Conservation (phyloP, 768 basidiomycete genomes). For the Cystoderma amianthinum region DNA sequence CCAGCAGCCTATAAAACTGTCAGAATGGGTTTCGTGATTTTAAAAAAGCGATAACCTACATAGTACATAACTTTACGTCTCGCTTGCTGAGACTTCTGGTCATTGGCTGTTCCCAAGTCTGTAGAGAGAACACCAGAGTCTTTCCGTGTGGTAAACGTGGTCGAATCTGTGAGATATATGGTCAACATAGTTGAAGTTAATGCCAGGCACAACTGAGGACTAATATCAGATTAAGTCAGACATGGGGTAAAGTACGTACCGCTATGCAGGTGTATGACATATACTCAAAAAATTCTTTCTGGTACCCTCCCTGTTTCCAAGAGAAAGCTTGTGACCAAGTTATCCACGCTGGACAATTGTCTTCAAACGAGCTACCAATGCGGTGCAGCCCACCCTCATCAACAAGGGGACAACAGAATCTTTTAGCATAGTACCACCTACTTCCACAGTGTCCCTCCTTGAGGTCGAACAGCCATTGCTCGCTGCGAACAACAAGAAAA, state of each 20-base stretch:
- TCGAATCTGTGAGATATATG: conserved; percentile 80
- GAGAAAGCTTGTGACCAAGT: conserved; percentile 64
- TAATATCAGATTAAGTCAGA: no score
- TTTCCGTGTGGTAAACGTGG: conserved; percentile 82
- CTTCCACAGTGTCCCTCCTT: conserved; percentile 84
- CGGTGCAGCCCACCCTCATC: not conserved
- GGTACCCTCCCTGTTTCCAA: conserved; percentile 18
- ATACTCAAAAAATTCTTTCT: conserved; percentile 53
- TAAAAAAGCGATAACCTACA: conserved; percentile 39
- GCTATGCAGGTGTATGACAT: conserved; percentile 68
- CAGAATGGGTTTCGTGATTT: conserved; percentile 7
- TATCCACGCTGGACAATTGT: conserved; percentile 61
- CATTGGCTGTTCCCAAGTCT: conserved; percentile 28
- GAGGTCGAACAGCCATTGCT: conserved; percentile 85
- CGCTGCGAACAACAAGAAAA: conserved; percentile 78
- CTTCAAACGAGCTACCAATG: conserved; percentile 12
- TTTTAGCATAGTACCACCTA: conserved; percentile 66
- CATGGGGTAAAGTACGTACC: conserved; percentile 60
- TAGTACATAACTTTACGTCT: conserved; percentile 79
- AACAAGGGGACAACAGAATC: conserved; percentile 77
- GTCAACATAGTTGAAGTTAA: conserved; percentile 73
- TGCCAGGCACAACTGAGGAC: conserved; percentile 69
- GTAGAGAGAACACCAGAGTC: conserved; percentile 70
- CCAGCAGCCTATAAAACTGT: conserved; percentile 67
- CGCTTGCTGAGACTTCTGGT: conserved; percentile 13